A percentile compares a stretch with the other conserved stretches of the same genome.
Evolutionary conservation across 257 asterid genomes (phyloP).

Genomic region (Solanum pimpinellifolium): DNA sequence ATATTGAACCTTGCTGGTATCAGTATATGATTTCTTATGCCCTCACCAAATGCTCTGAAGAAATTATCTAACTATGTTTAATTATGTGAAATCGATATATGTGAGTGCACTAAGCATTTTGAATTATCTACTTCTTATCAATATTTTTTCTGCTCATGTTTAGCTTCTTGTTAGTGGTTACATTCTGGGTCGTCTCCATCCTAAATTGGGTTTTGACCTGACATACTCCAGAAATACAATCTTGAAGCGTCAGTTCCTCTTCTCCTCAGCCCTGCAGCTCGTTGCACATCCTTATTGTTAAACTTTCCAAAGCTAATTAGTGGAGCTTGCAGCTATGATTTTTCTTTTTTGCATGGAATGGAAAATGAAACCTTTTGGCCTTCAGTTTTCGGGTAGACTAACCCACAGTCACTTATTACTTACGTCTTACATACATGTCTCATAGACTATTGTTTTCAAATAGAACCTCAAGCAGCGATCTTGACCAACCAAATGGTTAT

Average conservation of each 20-base stretch:
- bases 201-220: background rate
- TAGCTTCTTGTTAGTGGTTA: background rate
- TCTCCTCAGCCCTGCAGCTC: background rate
- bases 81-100: background rate
- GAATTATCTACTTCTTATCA: background rate
- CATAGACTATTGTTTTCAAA: background rate
- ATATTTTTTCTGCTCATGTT: background rate
- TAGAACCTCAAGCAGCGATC: background rate
- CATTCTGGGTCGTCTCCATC: background rate
- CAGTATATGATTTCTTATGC: background rate
- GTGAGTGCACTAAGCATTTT: background rate
- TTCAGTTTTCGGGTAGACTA: background rate
- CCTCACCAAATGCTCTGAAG: background rate
- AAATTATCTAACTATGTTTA: background rate
- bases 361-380: background rate
- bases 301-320: background rate
- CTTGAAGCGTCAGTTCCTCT: background rate
- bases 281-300: background rate
- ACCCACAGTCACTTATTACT: background rate
- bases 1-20: background rate
- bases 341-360: background rate
- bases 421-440: background rate
- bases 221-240: background rate
- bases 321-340: background rate
- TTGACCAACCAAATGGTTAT: background rate